Conservation (phyloP, 2,329 filamentous ascomycete species). For the Podosphaera fusca region DNA sequence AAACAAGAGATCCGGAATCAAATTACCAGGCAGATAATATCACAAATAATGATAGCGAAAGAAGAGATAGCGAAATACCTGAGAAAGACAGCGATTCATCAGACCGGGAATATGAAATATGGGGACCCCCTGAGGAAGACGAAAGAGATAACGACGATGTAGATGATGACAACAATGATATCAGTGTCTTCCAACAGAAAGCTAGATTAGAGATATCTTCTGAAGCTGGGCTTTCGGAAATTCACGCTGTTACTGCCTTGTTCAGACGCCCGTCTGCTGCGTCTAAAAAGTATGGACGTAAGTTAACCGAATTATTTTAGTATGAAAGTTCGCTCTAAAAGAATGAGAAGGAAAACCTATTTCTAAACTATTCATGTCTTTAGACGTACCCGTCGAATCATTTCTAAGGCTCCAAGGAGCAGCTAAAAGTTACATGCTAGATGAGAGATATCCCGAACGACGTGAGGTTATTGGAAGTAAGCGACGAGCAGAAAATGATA, state of each 20-base stretch:
- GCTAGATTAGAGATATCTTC: not conserved
- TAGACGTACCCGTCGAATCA: constrained; percentile 12
- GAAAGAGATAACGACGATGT: not conserved
- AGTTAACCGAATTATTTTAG: not conserved
- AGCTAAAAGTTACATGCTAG: constrained; percentile 16
- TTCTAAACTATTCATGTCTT: constrained; percentile 12
- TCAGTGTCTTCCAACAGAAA: constrained; percentile 1
- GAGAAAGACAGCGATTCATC: constrained; percentile 1
- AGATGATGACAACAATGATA: not conserved
- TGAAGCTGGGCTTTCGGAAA: constrained; percentile 11
- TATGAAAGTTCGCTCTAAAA: constrained; percentile 1
- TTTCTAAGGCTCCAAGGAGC: constrained; percentile 14
- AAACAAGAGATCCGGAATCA: not conserved
- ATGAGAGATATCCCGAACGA: constrained; percentile 13
- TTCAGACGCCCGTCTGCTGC: constrained; percentile 12
- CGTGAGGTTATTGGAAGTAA: constrained; percentile 11
- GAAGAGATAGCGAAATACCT: not conserved
- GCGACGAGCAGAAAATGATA: constrained; percentile 9
- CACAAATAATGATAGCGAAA: not conserved
- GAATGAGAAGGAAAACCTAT: constrained; percentile 11
- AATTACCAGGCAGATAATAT: not conserved
- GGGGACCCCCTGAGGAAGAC: constrained; percentile 10
- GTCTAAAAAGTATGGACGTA: constrained; percentile 14
- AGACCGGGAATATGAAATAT: constrained; percentile 12
- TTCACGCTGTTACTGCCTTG: constrained; percentile 13